Evolutionary conservation across 1,139 yeast genomes (phyloP), one percentile per base, ranked within the genome.

Genomic region (Magnusiomyces magnusii): DNA sequence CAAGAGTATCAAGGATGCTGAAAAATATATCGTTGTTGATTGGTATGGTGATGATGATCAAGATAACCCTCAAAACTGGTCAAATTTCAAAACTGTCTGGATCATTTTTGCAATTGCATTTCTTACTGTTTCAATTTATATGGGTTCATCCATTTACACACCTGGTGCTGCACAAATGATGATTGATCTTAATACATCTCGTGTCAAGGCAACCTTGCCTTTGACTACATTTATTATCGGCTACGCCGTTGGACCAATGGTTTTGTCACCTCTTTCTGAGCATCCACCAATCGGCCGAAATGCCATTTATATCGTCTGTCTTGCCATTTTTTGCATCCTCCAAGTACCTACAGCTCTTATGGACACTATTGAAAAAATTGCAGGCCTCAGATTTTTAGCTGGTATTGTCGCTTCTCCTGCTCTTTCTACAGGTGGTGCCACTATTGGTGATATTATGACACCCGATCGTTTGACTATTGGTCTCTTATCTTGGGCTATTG

Each of bases 361-460:
- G 1, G 72, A 77, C 34, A 83, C 83, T 63, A 77, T 85, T 47
- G 71, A 72, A 2, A 68, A 71, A 1, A 65, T 75, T 28, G 75
- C 88, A 55, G 86, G 89, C 1, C 74, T 88, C 57, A 78, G 97
- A 65, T 87, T 90, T 70, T 81, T 91, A 65, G 80, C 91, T 47
- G 97, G 97, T 2, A 77, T 86, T 39, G 78, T 87, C 60, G 88
- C 95, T 0, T 83, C 93, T 2, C 97, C 97, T 3, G 91, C 95
- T 0, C 77, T 91, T 69, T 85, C 95, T 2, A 83, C 88, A 65
- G 96, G 93, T 15, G 95, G 92, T 60, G 97, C 96, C 61, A 83
- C 95, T 2, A 80, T 90, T 62, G 79, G 86, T 60, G 97, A 91
- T 72, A 61, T 71, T 31, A 31, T 62, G 47, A 68, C 65, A 1